Conservation (phyloP, 2,329 filamentous ascomycete species). For the Aureobasidium vineae region DNA sequence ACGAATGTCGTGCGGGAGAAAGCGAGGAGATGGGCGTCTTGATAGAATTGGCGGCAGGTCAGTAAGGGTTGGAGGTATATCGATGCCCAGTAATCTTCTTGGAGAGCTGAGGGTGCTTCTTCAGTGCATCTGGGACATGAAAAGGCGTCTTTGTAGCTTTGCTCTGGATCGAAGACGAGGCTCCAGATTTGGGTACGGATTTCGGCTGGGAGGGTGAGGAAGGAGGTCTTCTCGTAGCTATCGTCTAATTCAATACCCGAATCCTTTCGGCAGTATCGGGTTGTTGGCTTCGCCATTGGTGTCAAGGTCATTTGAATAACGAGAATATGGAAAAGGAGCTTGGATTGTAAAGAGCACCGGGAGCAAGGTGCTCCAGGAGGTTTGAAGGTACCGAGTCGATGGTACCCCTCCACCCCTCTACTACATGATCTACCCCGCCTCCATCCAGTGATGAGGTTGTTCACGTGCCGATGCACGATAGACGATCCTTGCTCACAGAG, state of each 20-base stretch:
- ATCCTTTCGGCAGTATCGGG: conserved; percentile 3
- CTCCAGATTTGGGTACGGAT: conserved; percentile 24
- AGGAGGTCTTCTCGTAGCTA: conserved; percentile 19
- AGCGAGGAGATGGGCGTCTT: conserved; percentile 40
- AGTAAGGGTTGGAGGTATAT: conserved; percentile 38
- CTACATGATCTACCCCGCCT: conserved; percentile 18
- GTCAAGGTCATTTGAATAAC: background rate
- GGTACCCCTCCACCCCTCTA: background rate
- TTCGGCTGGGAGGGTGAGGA: conserved; percentile 27
- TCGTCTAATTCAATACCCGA: conserved; percentile 25
- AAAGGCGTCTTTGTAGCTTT: conserved; percentile 16
- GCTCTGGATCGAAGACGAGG: conserved; percentile 22
- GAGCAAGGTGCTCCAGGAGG: background rate
- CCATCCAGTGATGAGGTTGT: background rate
- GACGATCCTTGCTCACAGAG: background rate
- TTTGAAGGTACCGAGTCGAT: background rate
- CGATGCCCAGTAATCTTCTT: conserved; percentile 36
- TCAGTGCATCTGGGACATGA: background rate
- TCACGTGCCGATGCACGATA: background rate
- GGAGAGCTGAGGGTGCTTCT: conserved; percentile 17
- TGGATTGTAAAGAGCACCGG: background rate
- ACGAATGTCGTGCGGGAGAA: conserved; percentile 41
- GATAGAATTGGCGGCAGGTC: conserved; percentile 41
- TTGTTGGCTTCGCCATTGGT: conserved; percentile 3
- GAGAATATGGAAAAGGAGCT: background rate